Conservation (phyloP, 2,329 filamentous ascomycete species). For the Diaporthe sp. region DNA sequence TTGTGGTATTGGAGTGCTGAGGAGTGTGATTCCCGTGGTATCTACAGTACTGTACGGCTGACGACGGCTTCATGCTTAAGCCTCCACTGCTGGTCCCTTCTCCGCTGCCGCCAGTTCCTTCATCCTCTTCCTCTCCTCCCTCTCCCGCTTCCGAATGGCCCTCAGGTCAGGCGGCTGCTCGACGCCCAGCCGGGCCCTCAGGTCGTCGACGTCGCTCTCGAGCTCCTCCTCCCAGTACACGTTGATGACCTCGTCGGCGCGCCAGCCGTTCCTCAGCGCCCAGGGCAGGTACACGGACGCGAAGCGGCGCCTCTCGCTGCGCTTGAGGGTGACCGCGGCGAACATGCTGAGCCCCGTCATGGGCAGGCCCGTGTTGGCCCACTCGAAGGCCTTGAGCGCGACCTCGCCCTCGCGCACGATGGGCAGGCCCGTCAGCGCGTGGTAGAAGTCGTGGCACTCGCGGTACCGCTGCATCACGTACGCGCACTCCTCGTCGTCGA, state of each 20-base stretch:
- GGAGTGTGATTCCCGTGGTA: not conserved
- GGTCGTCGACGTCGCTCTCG: slow-evolving; percentile 82
- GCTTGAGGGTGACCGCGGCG: slow-evolving; percentile 88
- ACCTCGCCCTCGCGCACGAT: slow-evolving; percentile 96
- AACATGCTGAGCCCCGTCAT: slow-evolving; percentile 93
- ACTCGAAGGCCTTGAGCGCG: slow-evolving; percentile 98
- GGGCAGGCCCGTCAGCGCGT: slow-evolving; percentile 91
- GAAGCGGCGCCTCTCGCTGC: slow-evolving; percentile 83
- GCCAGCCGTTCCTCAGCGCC: slow-evolving; percentile 87
- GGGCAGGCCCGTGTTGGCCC: slow-evolving; percentile 91
- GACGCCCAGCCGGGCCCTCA: slow-evolving; percentile 83
- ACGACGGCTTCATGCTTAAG: not conserved
- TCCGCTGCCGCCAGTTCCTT: slow-evolving; percentile 57
- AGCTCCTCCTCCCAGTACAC: slow-evolving; percentile 98
- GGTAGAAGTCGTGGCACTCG: slow-evolving; percentile 98
- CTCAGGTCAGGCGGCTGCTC: slow-evolving; percentile 91
- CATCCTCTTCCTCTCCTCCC: slow-evolving; percentile 76
- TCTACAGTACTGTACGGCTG: slow-evolving; percentile 21
- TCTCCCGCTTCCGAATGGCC: slow-evolving; percentile 78
- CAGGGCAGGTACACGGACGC: slow-evolving; percentile 85
- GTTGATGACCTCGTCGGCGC: slow-evolving; percentile 87
- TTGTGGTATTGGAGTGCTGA: not conserved
- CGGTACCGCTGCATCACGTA: slow-evolving; percentile 99
- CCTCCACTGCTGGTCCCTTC: not conserved
- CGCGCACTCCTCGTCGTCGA: slow-evolving; percentile 94